Evolutionary conservation across 768 basidiomycete species (phyloP), one percentile per base, ranked within the genome.

Genomic region (Pleurotus eryngii): DNA sequence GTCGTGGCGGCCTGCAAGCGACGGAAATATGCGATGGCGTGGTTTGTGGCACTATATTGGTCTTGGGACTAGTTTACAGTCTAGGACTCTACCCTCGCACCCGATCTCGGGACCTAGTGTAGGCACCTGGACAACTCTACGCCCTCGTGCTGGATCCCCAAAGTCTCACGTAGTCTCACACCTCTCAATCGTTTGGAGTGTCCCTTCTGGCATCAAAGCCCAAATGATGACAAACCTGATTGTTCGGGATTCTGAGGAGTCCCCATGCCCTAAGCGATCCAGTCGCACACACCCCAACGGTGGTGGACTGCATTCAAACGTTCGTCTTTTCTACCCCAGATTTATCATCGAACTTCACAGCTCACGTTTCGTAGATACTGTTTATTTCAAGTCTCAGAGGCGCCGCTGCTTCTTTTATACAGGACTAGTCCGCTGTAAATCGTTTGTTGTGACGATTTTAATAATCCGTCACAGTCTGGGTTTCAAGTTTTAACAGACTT

Each of bases 231-330:
- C n/a, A 45, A n/a, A n/a, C 42, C 42, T 45, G 42, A 45, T 45
- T 3, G 42, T 45, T 17, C 15, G 42, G 42, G 20, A 45, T 45
- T 45, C 6, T 45, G 42, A 22, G 15, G 30, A 35, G 42, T 45
- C n/a, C n/a, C 42, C 20, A 22, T 45, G n/a, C 42, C 14, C 40
- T 15, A 45, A 45, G 20, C 42, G 42, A 45, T 17, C 46, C 46
- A 17, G 27, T 26, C n/a, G 46, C 20, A 48, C 46, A 22, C n/a
- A 20, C 47, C 22, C 38, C 49, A 35, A 50, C 49, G 30, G 49
- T 50, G 35, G 30, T 37, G 30, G 30, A n/a, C 22, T 50, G 42
- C n/a, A 45, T 17, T 54, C 51, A 54, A 54, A 54, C 51, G 51
- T 54, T 54, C 24, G 51, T 54, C 30, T 35, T 35, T 35, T 35